Evolutionary conservation across 768 basidiomycete genomes (phyloP).

Genomic region (Trametes cubensis): DNA sequence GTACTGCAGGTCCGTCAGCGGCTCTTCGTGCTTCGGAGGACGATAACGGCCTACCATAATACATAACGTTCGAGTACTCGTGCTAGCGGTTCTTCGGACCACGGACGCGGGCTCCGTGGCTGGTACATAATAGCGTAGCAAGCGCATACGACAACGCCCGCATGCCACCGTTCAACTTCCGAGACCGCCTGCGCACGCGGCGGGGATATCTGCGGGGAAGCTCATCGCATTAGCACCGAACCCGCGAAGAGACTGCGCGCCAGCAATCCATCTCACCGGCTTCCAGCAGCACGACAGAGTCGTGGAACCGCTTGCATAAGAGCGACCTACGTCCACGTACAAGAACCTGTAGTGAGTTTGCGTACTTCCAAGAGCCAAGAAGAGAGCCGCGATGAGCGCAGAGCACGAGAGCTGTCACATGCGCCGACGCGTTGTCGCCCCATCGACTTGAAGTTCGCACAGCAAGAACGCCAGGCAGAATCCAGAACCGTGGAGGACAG

Average conservation of each 20-base stretch:
- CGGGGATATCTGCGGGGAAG: slow-evolving; percentile 5
- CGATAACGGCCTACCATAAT: slow-evolving; percentile 5
- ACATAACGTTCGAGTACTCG: slow-evolving; percentile 2
- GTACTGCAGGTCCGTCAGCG: not conserved
- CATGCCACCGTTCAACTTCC: slow-evolving; percentile 6
- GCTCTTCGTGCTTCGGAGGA: not conserved
- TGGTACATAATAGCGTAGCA: slow-evolving; percentile 9
- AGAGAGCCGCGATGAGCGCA: not conserved
- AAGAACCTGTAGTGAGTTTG: not conserved
- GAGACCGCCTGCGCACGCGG: not conserved
- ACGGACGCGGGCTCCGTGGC: slow-evolving; percentile 12
- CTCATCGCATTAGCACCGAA: not conserved
- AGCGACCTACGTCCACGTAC: not conserved
- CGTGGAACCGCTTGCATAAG: not conserved
- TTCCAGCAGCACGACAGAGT: not conserved
- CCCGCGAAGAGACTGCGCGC: not conserved
- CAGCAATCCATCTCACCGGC: slow-evolving; percentile 11
- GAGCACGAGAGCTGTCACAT: slow-evolving; percentile 13
- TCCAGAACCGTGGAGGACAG: not conserved
- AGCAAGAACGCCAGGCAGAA: not conserved
- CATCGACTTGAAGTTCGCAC: not conserved
- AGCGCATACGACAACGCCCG: not conserved
- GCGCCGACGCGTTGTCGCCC: not conserved
- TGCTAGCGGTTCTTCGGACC: slow-evolving; percentile 3
- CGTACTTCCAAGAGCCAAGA: not conserved